Conservation (phyloP, 2,329 filamentous ascomycete genomes). For the Apiospora hydei region DNA sequence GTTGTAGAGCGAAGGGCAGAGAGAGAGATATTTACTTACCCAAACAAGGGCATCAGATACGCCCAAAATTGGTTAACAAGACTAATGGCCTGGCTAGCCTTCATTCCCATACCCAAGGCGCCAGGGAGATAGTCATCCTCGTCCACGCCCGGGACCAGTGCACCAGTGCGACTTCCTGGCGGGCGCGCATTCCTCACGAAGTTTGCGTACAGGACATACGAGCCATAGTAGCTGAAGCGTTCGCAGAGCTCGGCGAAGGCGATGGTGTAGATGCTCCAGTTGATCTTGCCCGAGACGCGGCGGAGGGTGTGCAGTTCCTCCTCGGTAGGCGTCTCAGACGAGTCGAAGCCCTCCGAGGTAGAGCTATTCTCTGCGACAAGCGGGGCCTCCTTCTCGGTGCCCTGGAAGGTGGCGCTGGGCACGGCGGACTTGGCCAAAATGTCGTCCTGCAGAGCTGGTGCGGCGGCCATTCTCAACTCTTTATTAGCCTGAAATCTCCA, state of each 20-base stretch:
- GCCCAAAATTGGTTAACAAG: conserved; percentile 69
- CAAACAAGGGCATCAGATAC: conserved; percentile 65
- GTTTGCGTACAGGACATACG: conserved; percentile 64
- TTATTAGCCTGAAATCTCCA: neutral
- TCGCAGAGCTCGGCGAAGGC: conserved; percentile 79
- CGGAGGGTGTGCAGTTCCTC: conserved; percentile 69
- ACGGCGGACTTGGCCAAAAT: conserved; percentile 25
- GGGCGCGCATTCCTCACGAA: conserved; percentile 67
- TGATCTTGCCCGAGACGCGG: conserved; percentile 69
- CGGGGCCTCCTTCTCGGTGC: conserved; percentile 21
- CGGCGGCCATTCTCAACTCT: conserved; percentile 23
- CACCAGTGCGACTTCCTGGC: conserved; percentile 60
- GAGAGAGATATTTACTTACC: conserved; percentile 48
- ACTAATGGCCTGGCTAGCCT: conserved; percentile 56
- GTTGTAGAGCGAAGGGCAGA: neutral
- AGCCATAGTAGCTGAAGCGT: conserved; percentile 81
- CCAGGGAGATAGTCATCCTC: conserved; percentile 46
- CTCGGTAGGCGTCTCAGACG: conserved; percentile 55
- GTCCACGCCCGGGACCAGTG: conserved; percentile 37
- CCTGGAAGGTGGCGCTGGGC: conserved; percentile 12
- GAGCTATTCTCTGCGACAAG: neutral
- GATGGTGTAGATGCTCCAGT: conserved; percentile 72
- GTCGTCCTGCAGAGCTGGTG: conserved; percentile 19
- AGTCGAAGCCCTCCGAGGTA: conserved; percentile 41
- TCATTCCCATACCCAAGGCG: conserved; percentile 65